Base-by-base conservation (phyloP, 495 filamentous ascomycete genomes). In the Trichoderma reesei region DNA sequence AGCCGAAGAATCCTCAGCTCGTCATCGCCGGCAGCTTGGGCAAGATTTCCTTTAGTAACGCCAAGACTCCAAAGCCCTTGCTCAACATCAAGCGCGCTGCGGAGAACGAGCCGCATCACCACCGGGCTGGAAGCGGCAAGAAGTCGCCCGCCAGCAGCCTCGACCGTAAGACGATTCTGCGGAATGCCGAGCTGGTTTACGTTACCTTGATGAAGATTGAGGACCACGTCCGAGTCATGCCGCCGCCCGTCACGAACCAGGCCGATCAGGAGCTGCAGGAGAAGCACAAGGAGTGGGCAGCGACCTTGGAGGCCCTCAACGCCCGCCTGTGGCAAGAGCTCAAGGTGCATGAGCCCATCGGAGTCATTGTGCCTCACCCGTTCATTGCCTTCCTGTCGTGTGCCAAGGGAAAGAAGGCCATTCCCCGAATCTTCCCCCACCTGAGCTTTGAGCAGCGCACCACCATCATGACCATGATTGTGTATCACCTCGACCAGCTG, bases 41-140 rank as follows among this genome's bases (percentile, higher is more conserved):
- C 64, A 99, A 99, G 76, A 99, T 99, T 41, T 92, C 92, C 0
- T 99, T 98, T 79, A 96, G 93, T 78, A 99, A 99, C 70, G 90
- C 92, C 39, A 98, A 97, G 75, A 95, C 94, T 0, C 94, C 94
- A 0, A 91, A 93, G 72, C 91, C 92, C 37, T 82, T 97, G 67
- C 83, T 99, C 39, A 98, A 96, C 70, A 89, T 99, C 74, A 97
- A 97, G 78, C 89, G 92, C 18, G 77, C 96, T n/a, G 77, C 96
- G 38, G 78, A 77, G n/a, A 79, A 85, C 14, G 79, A 81, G 18
- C 65, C 71, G 33, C 67, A 78, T 62, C 31, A 41, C 4, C 39
- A 3, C n/a, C 78, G 77, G 48, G 76, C 77, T 1, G 64, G 79
- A 64, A 82, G 80, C 54, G 81, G 82, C 59, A 77, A 78, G 36